Evolutionary conservation across 441 rosid species (phyloP).

Genomic region (Syzygium syzygioides): DNA sequence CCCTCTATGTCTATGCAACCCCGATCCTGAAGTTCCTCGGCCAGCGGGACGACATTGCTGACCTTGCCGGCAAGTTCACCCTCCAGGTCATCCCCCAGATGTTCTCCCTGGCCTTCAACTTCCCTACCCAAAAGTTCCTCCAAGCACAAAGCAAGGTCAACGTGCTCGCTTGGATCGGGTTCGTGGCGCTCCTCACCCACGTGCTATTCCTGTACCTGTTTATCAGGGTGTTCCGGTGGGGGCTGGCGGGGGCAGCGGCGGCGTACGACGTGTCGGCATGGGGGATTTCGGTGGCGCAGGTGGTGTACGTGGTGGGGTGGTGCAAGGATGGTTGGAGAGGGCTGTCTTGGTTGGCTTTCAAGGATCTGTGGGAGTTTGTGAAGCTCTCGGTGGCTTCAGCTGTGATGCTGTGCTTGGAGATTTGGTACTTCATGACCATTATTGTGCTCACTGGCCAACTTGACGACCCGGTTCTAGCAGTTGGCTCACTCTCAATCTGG

Average conservation of each 20-base stretch:
- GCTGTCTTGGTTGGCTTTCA: conserved; percentile 70
- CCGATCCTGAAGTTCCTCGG: conserved; percentile 65
- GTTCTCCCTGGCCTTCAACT: conserved; percentile 76
- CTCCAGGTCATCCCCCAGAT: conserved; percentile 78
- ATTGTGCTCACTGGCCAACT: conserved; percentile 91
- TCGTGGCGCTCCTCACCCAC: conserved; percentile 46
- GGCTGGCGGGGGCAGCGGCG: conserved; percentile 64
- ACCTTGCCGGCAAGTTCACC: conserved; percentile 57
- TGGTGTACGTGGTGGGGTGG: conserved; percentile 69
- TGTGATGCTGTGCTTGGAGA: conserved; percentile 85
- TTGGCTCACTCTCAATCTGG: conserved; percentile 91
- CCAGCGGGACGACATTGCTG: conserved; percentile 51
- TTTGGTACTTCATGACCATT: conserved; percentile 90
- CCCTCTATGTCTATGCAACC: conserved; percentile 62
- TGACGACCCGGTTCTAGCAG: conserved; percentile 65
- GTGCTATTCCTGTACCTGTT: conserved; percentile 40
- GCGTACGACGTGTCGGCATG: conserved; percentile 68
- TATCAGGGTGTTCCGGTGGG: conserved; percentile 56
- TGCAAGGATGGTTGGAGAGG: conserved; percentile 82
- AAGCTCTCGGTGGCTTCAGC: conserved; percentile 79
- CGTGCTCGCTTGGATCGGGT: conserved; percentile 71
- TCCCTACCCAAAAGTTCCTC: conserved; percentile 75
- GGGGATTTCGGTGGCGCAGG: conserved; percentile 59
- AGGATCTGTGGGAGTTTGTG: conserved; percentile 71
- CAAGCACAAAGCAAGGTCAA: conserved; percentile 83